A percentile compares a stretch with the other conserved stretches of the same genome.
Conservation (phyloP, 1,284 basidiomycete species). For the Heterobasidion irregulare region DNA sequence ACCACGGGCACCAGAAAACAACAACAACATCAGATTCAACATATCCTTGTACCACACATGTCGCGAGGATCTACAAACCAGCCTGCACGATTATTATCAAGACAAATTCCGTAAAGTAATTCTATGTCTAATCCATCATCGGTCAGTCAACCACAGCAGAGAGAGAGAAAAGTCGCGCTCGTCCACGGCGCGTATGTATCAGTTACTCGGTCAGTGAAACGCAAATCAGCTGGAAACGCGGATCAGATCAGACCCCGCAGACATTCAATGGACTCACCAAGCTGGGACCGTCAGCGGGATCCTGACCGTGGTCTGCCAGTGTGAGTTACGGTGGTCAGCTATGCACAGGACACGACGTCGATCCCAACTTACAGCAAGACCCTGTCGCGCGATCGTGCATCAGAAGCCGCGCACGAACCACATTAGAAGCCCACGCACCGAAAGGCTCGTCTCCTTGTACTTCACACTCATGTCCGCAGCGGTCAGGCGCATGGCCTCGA, state of each 20-base stretch:
- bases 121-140: no score
- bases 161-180: no score
- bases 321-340: background rate
- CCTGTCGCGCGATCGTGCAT: constrained; percentile 26
- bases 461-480: constrained; percentile 84
- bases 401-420: background rate
- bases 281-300: constrained; percentile 34
- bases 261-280: constrained; percentile 11
- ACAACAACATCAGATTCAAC: no score
- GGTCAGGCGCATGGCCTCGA: constrained; percentile 91
- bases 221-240: no score
- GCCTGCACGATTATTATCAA: background rate
- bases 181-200: no score
- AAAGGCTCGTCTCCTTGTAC: constrained; percentile 90
- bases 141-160: no score
- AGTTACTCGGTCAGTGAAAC: no score
- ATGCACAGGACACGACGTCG: background rate
- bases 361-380: constrained; percentile 48
- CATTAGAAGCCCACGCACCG: constrained; percentile 38
- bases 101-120: no score
- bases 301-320: constrained; percentile 28
- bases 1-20: no score
- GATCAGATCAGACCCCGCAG: no score
- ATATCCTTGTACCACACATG: no score
- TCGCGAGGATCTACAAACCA: background rate